Evolutionary conservation across 2,329 filamentous ascomycete genomes (phyloP), one percentile per base, ranked within the genome.

Genomic region (Conoideocrella luteorostrata): DNA sequence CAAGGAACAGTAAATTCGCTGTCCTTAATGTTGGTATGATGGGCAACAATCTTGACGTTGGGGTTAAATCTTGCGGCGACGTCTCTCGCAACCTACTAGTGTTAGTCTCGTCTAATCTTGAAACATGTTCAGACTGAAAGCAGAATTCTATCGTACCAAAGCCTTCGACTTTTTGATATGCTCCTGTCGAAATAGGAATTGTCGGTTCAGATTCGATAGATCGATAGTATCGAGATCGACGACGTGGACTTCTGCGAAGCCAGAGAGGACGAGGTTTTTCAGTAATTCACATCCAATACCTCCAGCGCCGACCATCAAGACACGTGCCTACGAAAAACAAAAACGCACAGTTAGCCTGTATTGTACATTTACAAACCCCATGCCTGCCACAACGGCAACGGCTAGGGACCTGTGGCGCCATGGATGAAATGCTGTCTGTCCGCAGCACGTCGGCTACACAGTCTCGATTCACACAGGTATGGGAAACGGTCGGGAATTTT

Each of bases 181-280:
- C 62, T 97, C 90, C 57, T 91, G 85, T 48, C 90, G 80, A 65
- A 98, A 98, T 38, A 98, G 81, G 58, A 98, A 98, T 64, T 98
- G 93, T 44, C 93, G 86, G 57, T 98, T 98, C 40, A 98, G 77
- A 61, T 98, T 98, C 68, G 89, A 95, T 18, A 98, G 76, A 61
- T 98, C 93, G 68, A 98, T 97, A 1, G 93, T 98, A 64, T 98
- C 93, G 47, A 98, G 85, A 65, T 98, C 93, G 54, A 98, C 88
- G 36, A 97, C 84, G 64, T 95, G 87, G 40, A 97, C 82, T 67
- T 95, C 86, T 52, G 88, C 88, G 56, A 95, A 98, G 53, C 91
- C 90, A 34, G 83, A 86, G 39, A 95, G 82, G 35, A 91, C 88
- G 45, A 98, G 81, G 65, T 97, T 95, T 74, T 98, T 98, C 51